These are phyloP conservation scores for Closterium sp. DNA, from an alignment of 139 green algal genomes.

Conservation along the genomic window DNA sequence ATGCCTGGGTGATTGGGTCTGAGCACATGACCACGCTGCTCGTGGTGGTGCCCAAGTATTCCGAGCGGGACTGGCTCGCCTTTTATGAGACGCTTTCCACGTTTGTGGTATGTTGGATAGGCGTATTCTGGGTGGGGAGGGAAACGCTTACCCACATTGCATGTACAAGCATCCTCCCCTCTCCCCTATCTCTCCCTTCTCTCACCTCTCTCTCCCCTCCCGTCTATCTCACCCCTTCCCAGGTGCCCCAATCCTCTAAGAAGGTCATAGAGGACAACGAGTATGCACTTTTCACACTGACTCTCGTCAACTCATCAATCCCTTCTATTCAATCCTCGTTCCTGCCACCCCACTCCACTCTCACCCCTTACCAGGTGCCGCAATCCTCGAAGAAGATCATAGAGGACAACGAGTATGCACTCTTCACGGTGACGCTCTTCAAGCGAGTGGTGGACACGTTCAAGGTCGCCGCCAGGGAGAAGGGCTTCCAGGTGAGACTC, in stretches of 20 bases:
- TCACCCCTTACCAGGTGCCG: slow-evolving; percentile 46
- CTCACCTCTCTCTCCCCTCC: slow-evolving; percentile 5
- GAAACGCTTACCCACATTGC: too few relatives aligned
- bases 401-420: slow-evolving; percentile 87
- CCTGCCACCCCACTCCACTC: too few relatives aligned
- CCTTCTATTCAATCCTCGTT: too few relatives aligned
- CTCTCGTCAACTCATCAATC: slow-evolving; percentile 63
- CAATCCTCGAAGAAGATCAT: slow-evolving; percentile 62
- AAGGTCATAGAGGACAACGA: slow-evolving; percentile 87
- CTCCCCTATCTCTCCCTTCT: neutral
- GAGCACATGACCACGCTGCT: slow-evolving; percentile 93
- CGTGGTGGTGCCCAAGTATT: slow-evolving; percentile 81
- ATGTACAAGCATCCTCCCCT: too few relatives aligned
- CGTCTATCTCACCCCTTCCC: neutral
- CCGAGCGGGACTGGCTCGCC: slow-evolving; percentile 73
- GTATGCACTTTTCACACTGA: slow-evolving; percentile 80
- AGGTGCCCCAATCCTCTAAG: slow-evolving; percentile 56
- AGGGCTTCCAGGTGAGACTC: slow-evolving; percentile 79
- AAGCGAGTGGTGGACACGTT: slow-evolving; percentile 86
- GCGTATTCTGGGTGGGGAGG: too few relatives aligned
- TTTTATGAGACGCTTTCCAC: slow-evolving; percentile 88
- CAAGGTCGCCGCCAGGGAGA: slow-evolving; percentile 76
- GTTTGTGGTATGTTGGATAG: slow-evolving; percentile 62
- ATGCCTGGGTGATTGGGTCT: too few relatives aligned
- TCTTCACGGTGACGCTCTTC: slow-evolving; percentile 89